phyloP scores from a whole-genome alignment of 164 flowering plant species.

The Nymphaea thermarum region DNA sequence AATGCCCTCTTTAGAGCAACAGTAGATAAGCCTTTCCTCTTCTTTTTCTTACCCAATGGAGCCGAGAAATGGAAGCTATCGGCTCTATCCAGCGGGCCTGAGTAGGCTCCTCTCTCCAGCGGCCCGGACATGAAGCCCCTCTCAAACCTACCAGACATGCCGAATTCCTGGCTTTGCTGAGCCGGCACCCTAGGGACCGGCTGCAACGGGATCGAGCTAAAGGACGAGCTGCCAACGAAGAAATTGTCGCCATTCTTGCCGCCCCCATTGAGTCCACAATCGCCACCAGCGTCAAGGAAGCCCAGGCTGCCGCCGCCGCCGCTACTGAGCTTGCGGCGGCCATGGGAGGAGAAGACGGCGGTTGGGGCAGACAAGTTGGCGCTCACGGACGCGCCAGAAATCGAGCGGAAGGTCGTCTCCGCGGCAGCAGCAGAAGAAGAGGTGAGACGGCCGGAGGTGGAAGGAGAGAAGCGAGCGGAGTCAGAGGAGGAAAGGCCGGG shows the following conservation, averaged over 20 bases:
- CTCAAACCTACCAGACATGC: constrained; percentile 6
- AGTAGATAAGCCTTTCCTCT: constrained; percentile 48
- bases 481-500: neutral
- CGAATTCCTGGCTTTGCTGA: neutral
- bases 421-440: constrained; percentile 24
- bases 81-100: constrained; percentile 64
- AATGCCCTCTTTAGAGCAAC: constrained; percentile 41
- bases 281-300: neutral
- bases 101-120: constrained; percentile 74
- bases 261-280: neutral
- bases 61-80: constrained; percentile 68
- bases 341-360: constrained; percentile 39
- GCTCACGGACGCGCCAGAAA: constrained; percentile 92
- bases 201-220: constrained; percentile 72
- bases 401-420: constrained; percentile 58
- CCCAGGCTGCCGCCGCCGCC: too few species aligned
- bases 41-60: constrained; percentile 56
- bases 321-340: constrained; percentile 21
- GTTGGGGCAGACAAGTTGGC: constrained; percentile 78
- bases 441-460: constrained; percentile 51
- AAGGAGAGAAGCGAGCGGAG: constrained; percentile 58
- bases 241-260: constrained; percentile 23
- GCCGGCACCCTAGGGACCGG: constrained; percentile 47
- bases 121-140: constrained; percentile 82
- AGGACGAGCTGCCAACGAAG: constrained; percentile 77